These are phyloP conservation scores for Paraconiothyrium brasiliense DNA, from an alignment of 2,329 filamentous ascomycete genomes.

Conservation along the genomic window DNA sequence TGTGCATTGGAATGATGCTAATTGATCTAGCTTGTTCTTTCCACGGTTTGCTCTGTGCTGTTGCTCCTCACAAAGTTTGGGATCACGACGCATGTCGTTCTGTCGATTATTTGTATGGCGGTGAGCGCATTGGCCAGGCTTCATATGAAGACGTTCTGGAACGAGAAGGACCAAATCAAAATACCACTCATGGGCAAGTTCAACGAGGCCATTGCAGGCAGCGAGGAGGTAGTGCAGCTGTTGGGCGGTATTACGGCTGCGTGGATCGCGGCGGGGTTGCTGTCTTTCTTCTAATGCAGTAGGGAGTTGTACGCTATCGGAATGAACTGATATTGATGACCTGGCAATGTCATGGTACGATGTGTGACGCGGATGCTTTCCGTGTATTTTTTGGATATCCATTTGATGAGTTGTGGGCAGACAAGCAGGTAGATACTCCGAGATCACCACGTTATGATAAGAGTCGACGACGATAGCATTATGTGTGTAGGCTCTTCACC, in stretches of 20 bases:
- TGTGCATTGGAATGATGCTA: no score
- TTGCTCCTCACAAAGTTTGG: constrained; percentile 4
- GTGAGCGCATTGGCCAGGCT: constrained; percentile 23
- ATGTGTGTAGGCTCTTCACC: not conserved
- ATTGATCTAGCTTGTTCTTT: not conserved
- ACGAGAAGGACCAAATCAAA: constrained; percentile 39
- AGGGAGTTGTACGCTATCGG: not conserved
- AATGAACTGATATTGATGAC: not conserved
- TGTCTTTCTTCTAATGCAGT: constrained; percentile 26
- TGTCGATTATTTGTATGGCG: constrained; percentile 25
- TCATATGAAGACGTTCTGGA: constrained; percentile 48
- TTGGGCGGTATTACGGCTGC: constrained; percentile 30
- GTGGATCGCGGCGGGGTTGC: constrained; percentile 31
- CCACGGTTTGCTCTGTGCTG: not conserved
- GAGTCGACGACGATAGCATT: not conserved
- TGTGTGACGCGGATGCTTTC: not conserved
- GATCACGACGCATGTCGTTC: constrained; percentile 16
- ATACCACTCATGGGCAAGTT: constrained; percentile 49
- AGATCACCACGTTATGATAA: no score
- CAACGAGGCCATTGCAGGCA: constrained; percentile 49
- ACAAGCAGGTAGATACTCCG: not conserved
- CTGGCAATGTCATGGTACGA: no score
- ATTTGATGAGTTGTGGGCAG: not conserved
- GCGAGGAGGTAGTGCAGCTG: constrained; percentile 37
- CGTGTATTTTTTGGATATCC: not conserved